Conservation (phyloP, 2,329 filamentous ascomycete species). For the Hawksworthiomyces lignivorus region DNA sequence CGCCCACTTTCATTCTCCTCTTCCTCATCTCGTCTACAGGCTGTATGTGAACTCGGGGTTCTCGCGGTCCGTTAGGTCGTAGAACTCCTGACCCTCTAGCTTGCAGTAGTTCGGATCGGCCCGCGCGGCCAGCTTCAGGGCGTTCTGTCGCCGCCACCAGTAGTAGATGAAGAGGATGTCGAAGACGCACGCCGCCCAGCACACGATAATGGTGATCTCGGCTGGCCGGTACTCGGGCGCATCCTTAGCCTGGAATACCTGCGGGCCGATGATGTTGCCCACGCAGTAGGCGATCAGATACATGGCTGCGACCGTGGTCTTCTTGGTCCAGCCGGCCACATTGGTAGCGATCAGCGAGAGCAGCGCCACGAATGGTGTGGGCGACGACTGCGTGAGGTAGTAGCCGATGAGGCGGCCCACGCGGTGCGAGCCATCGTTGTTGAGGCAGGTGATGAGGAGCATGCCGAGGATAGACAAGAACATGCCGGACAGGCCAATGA, state of each 20-base stretch:
- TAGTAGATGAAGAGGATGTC: constrained; percentile 50
- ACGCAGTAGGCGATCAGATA: constrained; percentile 44
- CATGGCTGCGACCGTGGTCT: constrained; percentile 49
- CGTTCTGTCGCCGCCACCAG: constrained; percentile 53
- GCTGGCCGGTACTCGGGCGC: constrained; percentile 54
- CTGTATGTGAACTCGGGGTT: constrained; percentile 58
- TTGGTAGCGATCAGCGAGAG: constrained; percentile 58
- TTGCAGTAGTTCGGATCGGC: constrained; percentile 49
- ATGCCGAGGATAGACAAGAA: constrained; percentile 50
- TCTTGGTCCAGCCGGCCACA: constrained; percentile 49
- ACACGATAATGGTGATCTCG: constrained; percentile 56
- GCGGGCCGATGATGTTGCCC: constrained; percentile 47
- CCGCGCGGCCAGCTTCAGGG: constrained; percentile 45
- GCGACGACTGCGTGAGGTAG: constrained; percentile 54
- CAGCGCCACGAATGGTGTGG: constrained; percentile 56
- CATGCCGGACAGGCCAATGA: constrained; percentile 46
- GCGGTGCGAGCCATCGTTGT: constrained; percentile 39
- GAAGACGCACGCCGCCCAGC: constrained; percentile 40
- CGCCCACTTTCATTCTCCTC: too few species aligned
- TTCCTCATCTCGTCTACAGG: constrained; percentile 25
- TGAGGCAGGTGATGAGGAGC: constrained; percentile 56
- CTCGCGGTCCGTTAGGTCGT: constrained; percentile 59
- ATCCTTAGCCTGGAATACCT: constrained; percentile 48
- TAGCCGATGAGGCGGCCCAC: constrained; percentile 55
- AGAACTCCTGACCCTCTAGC: constrained; percentile 60